Evolutionary conservation across 176 grass and related monocot species (phyloP).

Genomic region (Triticum turgidum): DNA sequence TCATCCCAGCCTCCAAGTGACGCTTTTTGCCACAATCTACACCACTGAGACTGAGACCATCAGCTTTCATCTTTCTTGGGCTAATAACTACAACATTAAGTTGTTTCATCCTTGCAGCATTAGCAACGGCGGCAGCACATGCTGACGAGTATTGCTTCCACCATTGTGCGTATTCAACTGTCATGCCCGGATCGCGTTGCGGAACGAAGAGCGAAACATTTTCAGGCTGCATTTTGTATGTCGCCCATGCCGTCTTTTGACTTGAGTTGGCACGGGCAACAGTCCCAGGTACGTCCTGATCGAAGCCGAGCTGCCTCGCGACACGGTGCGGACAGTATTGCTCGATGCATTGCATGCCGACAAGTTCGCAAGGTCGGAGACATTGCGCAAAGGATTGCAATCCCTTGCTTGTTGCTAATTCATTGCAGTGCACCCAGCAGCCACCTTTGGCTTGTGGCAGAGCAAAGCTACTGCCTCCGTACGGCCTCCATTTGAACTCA

Average conservation of each 20-base stretch:
- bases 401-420: slow-evolving; percentile 38
- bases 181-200: slow-evolving; percentile 48
- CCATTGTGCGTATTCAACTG: slow-evolving; percentile 49
- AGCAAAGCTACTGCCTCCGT: slow-evolving; percentile 7
- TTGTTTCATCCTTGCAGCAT: background rate
- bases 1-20: background rate
- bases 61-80: background rate
- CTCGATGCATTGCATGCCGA: slow-evolving; percentile 68
- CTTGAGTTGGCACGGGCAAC: slow-evolving; percentile 38
- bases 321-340: slow-evolving; percentile 84
- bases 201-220: slow-evolving; percentile 61
- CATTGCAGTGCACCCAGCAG: slow-evolving; percentile 36
- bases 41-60: background rate
- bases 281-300: slow-evolving; percentile 69
- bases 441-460: slow-evolving; percentile 15
- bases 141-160: slow-evolving; percentile 34
- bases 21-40: background rate
- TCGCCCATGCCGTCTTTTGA: slow-evolving; percentile 67
- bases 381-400: slow-evolving; percentile 56
- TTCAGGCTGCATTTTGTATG: slow-evolving; percentile 53
- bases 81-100: background rate
- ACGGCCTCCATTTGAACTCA: slow-evolving; percentile 54
- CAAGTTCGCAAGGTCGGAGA: slow-evolving; percentile 59
- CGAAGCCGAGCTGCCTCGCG: slow-evolving; percentile 84
- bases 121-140: background rate